Base-by-base conservation (phyloP, 768 basidiomycete genomes). In the Mrakia hoshinonis region DNA sequence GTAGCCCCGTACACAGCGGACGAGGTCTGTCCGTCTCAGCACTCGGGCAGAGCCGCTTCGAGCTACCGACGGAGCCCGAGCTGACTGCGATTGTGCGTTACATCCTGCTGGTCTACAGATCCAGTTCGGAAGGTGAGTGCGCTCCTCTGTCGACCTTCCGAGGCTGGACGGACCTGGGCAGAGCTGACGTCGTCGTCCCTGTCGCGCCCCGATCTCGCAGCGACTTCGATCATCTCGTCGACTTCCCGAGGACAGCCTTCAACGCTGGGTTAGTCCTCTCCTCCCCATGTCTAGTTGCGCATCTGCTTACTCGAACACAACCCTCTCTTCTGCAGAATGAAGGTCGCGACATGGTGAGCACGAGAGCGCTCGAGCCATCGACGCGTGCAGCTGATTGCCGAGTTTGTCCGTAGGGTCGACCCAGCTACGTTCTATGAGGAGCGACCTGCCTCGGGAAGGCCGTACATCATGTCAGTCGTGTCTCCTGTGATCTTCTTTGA, bases 151-250 rank as follows among this genome's bases (percentile, higher is more conserved):
- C n/a, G 22, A 15, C 20, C n/a, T n/a, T n/a, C n/a, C n/a, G n/a
- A n/a, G n/a, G n/a, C n/a, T n/a, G n/a, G n/a, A n/a, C n/a, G n/a
- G n/a, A 24, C 20, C 7, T 26, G 31, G 22, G 12, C 15, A 7
- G 34, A 61, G 58, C 58, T 61, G 58, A 61, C 34, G 5, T 39
- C 34, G 29, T 29, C 12, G n/a, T 18, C 43, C 24, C 26, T 46
- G 22, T 11, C 24, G 43, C 18, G 10, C 20, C 22, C 29, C 20
- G 10, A 18, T 15, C 34, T 29, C 15, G 18, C 15, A 67, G 49
- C 15, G 76, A 77, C 60, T 77, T 76, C 39, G 76, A 77, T 58
- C 73, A 73, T 43, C 74, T 77, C 20, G 67, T 69, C 24, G 73
- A 71, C 24, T 76, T 76, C 46, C 76, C 76, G 2, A 39, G 58